Base-by-base conservation (phyloP, 768 basidiomycete genomes). In the Porphyrellus cyaneotinctus region DNA sequence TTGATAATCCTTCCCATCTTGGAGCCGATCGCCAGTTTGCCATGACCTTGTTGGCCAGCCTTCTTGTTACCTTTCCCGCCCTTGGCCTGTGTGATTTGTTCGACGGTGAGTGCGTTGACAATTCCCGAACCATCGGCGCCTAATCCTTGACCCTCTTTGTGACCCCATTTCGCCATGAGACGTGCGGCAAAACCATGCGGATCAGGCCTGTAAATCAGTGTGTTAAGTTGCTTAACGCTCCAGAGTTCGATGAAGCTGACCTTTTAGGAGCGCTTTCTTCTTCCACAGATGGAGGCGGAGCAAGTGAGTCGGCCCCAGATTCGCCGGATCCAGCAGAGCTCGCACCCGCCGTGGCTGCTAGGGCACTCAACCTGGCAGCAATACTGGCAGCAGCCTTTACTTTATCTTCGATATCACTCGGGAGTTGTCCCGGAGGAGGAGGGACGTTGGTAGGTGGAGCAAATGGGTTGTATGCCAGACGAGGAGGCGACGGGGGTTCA, bases 121-220 rank as follows among this genome's bases (percentile, higher is more conserved):
- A 98, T 95, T 2, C 94, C 94, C 2, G 79, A 78, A 9, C 85
- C 89, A 53, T 89, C 83, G 0, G 80, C 85, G 31, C 95, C 95
- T 2, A 97, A 78, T 11, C 95, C 95, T 70, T 93, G 86, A 2
- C 95, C 95, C 66, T 91, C 91, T 66, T 90, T 88, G 66, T 97
- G 92, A 0, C 95, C 95, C 90, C 89, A 95, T 72, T 94, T 97
- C 3, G 89, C 90, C 93, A 97, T 95, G 59, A 95, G 66, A 31
- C 89, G 85, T 13, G 85, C 85, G 30, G 91, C 91, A 60, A 95
- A 92, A 13, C 79, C 80, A 50, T 83, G 85, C 0, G 84, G 82
- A 56, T 89, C 83, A 35, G 82, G 74, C 49, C 79, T 78, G 15
- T 39, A 22, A 37, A 44, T 38, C 24, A 35, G 3, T 10, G 6